Evolutionary conservation across 2,329 filamentous ascomycete genomes (phyloP), one percentile per base, ranked within the genome.

Genomic region (Botryotinia narcissicola): DNA sequence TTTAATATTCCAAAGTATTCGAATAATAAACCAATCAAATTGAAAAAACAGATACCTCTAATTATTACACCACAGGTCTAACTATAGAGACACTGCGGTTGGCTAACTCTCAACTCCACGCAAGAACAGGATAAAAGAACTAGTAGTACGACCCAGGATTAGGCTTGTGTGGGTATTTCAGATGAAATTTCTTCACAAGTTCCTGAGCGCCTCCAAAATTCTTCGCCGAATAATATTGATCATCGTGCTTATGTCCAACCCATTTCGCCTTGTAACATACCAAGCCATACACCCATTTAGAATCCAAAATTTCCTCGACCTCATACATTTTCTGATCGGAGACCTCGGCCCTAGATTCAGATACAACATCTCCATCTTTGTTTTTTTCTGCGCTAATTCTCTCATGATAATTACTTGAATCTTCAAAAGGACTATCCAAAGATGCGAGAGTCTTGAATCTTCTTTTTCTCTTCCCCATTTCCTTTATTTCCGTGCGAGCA

Each of bases 51-150:
- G 18, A 57, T 8, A 18, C 14, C n/a, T 29, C 7, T 29, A 3
- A 2, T 9, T 9, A 18, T 32, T 1, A 1, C 14, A 3, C 51
- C 18, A 14, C 14, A 29, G 0, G 0, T 6, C 3, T 3, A 1
- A 57, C n/a, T 18, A 0, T 1, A 6, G 3, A 29, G 5, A 57
- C 6, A 2, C 14, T 16, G 14, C 6, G 12, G 5, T 5, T 25
- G 10, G 1, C 48, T 4, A 51, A 44, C 22, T 63, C 4, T 22
- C 18, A 2, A 29, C 8, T 25, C 22, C 37, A 42, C 40, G n/a
- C 1, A 1, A 4, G 2, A 29, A 32, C 0, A n/a, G 35, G 1
- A 37, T n/a, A 29, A 29, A 8, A 57, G 10, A 25, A 18, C n/a
- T n/a, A 63, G 8, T 32, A 22, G 9, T 44, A 44, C 5, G 16